These are phyloP conservation scores for Geranium incanum DNA, from an alignment of 441 rosid genomes.

Conservation along the genomic window DNA sequence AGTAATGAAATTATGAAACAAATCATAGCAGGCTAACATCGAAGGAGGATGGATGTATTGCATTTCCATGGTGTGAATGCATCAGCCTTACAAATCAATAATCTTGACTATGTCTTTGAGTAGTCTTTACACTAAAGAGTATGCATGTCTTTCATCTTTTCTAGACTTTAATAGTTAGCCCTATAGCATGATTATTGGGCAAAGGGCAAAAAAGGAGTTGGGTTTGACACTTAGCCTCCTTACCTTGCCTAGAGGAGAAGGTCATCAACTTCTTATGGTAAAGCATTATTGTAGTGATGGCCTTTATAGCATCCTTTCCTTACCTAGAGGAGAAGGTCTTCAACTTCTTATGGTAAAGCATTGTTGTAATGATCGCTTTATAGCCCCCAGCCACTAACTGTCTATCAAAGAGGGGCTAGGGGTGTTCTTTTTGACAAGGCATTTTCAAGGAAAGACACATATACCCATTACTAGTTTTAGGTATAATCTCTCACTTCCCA, in stretches of 20 bases:
- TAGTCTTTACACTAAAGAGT: neutral
- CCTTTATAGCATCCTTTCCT: neutral
- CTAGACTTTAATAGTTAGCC: neutral
- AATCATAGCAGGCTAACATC: neutral
- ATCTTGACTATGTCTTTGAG: too few relatives aligned
- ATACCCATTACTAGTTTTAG: neutral
- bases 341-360: neutral
- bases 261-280: constrained; percentile 1
- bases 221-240: neutral
- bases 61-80: neutral
- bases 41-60: neutral
- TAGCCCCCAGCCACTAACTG: neutral
- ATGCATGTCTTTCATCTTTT: neutral
- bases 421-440: neutral
- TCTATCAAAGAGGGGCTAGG: neutral
- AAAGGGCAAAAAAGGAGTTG: neutral
- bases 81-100: neutral
- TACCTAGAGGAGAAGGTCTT: neutral
- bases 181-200: neutral
- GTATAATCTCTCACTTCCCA: neutral
- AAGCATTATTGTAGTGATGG: neutral
- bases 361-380: neutral
- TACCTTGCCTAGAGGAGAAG: neutral
- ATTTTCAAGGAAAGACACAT: neutral
- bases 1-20: neutral